Evolutionary conservation across 1,284 basidiomycete genomes (phyloP), one percentile per base, ranked within the genome.

Genomic region (Cryptococcus depauperatus): DNA sequence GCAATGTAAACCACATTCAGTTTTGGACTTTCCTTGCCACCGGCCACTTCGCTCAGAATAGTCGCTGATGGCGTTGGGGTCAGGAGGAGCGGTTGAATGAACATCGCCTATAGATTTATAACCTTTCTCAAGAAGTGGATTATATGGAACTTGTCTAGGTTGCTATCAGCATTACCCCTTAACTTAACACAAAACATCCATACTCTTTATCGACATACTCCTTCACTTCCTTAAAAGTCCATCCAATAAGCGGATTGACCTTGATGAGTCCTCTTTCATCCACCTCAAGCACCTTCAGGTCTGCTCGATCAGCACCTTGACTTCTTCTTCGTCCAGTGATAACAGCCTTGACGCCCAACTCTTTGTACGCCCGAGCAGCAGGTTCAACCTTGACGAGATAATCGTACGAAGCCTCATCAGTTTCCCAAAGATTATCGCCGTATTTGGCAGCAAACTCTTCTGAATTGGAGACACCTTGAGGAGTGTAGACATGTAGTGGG

Each of bases 371-470:
- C 28, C 92, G 77, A 27, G 83, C 82, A 3, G 86, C 89, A 18
- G 93, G 92, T 68, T 98, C 95, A 29, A 95, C 89, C 78, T 98
- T 98, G 62, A 96, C 90, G 3, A 82, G 74, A 66, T 84, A 96
- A 69, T 98, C 93, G 62, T 98, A 98, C 29, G 77, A 77, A 53
- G 79, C 78, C 67, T 97, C 93, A 66, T 95, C 84, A 18, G 71
- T 79, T 70, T 91, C 84, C 93, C 95, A 98, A 37, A 93, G 72
- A 55, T 77, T 77, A 57, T 84, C 75, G 10, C 93, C 93, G 72
- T 87, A 81, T 68, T 81, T 82, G 42, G 67, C 69, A 68, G 92
- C 89, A 59, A 97, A 97, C 34, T 85, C 86, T 47, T 75, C 70
- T 4, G 78, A 77, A 4, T 76, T 82, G 27, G 75, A 71, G 51